phyloP scores from a whole-genome alignment of 352 stramenopile species.

The Pythium rishiriense region DNA sequence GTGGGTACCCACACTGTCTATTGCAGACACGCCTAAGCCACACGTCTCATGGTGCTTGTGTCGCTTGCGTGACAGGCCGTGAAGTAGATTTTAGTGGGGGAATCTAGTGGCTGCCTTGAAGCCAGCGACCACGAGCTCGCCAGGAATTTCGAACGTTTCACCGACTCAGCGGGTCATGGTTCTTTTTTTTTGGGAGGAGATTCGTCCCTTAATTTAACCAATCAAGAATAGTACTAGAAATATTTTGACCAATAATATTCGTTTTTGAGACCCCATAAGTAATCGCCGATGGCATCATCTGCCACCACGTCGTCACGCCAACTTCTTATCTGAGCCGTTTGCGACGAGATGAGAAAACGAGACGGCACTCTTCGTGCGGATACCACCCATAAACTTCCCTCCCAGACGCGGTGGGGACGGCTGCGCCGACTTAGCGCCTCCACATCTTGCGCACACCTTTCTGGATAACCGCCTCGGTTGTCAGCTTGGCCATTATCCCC shows the following conservation, averaged over 20 bases:
- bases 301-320: background rate
- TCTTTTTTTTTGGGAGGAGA: conserved; percentile 3
- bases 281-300: background rate
- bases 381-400: background rate
- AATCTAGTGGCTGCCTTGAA: background rate
- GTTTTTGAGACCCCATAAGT: background rate
- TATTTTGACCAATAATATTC: background rate
- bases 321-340: background rate
- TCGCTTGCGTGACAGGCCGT: background rate
- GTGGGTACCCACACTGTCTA: too few relatives aligned
- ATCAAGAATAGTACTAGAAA: background rate
- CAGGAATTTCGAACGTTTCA: conserved; percentile 9
- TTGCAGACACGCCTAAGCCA: too few relatives aligned
- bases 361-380: background rate
- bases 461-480: too few relatives aligned
- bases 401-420: too few relatives aligned
- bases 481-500: background rate
- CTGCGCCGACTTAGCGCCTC: too few relatives aligned
- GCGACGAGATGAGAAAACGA: background rate
- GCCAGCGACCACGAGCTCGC: background rate
- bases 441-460: too few relatives aligned
- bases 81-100: background rate
- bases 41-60: background rate
- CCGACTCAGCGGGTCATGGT: background rate
- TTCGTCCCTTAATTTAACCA: background rate